Conservation (phyloP, 768 basidiomycete genomes). For the Dendrothele bispora region DNA sequence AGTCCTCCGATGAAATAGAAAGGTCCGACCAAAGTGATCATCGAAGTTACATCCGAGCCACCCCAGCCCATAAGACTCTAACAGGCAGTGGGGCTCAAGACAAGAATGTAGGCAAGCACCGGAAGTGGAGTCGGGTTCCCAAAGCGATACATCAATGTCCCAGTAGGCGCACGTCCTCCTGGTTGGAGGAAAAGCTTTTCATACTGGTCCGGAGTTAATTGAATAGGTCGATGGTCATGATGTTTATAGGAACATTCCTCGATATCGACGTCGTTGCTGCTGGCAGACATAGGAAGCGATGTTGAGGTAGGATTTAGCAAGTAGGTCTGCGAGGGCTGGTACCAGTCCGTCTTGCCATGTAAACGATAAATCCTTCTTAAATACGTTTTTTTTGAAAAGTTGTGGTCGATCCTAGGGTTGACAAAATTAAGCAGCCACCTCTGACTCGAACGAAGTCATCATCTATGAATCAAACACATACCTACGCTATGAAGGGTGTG, state of each 20-base stretch:
- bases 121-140: conserved; percentile 18
- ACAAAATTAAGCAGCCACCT: too few relatives aligned
- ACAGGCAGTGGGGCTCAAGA: conserved; percentile 15
- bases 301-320: too few relatives aligned
- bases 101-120: conserved; percentile 15
- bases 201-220: conserved; percentile 12
- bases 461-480: too few relatives aligned
- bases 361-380: too few relatives aligned
- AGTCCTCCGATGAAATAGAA: conserved; percentile 18
- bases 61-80: conserved; percentile 18
- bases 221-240: conserved; percentile 5
- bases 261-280: too few relatives aligned
- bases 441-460: too few relatives aligned
- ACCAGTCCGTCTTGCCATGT: too few relatives aligned
- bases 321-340: too few relatives aligned
- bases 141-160: conserved; percentile 4
- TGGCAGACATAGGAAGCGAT: too few relatives aligned
- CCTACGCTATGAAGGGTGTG: too few relatives aligned
- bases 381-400: too few relatives aligned
- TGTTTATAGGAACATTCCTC: conserved; percentile 10
- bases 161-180: conserved; percentile 1
- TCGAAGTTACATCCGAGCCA: conserved; percentile 10
- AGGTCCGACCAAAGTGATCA: conserved; percentile 11
- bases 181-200: conserved; percentile 17
- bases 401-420: too few relatives aligned